A percentile compares a stretch with the other conserved stretches of the same genome.
phyloP scores from a whole-genome alignment of 78 protist species.

The Dictyostelium firmibasis region DNA sequence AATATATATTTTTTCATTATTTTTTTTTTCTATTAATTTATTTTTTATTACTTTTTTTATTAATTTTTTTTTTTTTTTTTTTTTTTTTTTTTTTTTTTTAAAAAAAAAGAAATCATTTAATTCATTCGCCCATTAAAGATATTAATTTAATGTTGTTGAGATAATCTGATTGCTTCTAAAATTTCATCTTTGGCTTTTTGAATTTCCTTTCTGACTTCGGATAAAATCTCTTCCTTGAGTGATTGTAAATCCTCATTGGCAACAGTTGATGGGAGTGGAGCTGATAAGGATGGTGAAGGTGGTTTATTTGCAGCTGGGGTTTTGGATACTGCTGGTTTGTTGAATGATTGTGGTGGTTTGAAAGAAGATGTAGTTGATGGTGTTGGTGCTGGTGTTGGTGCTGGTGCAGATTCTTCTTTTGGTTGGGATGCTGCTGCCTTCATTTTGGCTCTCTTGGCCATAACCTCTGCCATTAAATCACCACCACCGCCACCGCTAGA shows the following conservation, averaged over 20 bases:
- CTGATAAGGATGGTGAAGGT: constrained; percentile 36
- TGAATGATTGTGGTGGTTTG: constrained; percentile 4
- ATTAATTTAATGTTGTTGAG: neutral
- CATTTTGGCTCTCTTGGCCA: constrained; percentile 73
- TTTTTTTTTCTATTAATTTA: neutral
- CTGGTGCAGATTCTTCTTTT: constrained; percentile 7
- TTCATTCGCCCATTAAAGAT: neutral
- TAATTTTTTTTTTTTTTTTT: neutral
- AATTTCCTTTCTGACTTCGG: constrained; percentile 56
- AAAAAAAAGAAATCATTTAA: neutral
- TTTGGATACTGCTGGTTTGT: neutral
- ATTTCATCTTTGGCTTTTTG: constrained; percentile 67
- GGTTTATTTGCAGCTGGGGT: constrained; percentile 31
- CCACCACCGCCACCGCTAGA: constrained; percentile 73
- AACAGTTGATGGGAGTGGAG: constrained; percentile 29
- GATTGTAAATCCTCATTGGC: constrained; percentile 45
- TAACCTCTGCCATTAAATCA: constrained; percentile 71
- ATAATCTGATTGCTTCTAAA: constrained; percentile 64
- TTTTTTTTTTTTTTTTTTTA: neutral
- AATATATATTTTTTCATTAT: neutral
- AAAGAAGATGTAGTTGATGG: neutral
- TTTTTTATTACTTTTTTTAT: neutral
- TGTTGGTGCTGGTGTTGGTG: neutral
- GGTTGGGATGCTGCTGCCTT: constrained; percentile 40
- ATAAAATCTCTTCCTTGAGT: constrained; percentile 69